phyloP scores from a whole-genome alignment of 1,284 basidiomycete genomes.

The Irpex rosettiformis region DNA sequence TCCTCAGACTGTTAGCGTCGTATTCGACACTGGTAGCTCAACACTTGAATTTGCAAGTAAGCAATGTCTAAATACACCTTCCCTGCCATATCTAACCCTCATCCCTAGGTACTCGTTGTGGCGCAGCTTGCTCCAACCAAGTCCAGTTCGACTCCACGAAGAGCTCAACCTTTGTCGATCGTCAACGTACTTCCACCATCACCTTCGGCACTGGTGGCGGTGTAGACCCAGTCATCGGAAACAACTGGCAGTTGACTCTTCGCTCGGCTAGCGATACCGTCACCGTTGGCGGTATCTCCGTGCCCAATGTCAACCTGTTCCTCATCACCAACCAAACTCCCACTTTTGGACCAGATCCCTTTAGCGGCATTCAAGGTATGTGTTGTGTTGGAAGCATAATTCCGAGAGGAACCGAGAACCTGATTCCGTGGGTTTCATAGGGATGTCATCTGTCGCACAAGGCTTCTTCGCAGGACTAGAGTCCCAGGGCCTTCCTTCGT shows the following conservation, averaged over 20 bases:
- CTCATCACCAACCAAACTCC: constrained; percentile 50
- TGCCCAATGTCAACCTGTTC: constrained; percentile 37
- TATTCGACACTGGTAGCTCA: constrained; percentile 53
- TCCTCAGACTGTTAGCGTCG: constrained; percentile 45
- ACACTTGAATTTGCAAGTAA: constrained; percentile 48
- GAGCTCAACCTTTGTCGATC: constrained; percentile 49
- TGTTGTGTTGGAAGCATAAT: constrained; percentile 16
- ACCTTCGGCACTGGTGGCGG: constrained; percentile 54
- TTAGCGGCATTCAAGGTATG: constrained; percentile 51
- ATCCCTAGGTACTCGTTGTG: constrained; percentile 41
- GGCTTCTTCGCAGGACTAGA: constrained; percentile 48
- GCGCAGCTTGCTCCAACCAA: constrained; percentile 39
- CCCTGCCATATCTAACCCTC: background rate
- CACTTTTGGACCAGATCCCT: constrained; percentile 48
- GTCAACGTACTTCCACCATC: constrained; percentile 36
- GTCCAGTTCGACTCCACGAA: constrained; percentile 43
- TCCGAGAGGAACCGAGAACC: background rate
- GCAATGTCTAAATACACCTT: constrained; percentile 11
- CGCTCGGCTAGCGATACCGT: constrained; percentile 43
- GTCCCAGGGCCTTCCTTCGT: constrained; percentile 43
- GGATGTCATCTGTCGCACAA: constrained; percentile 43
- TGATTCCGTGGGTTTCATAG: constrained; percentile 22
- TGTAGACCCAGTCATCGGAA: constrained; percentile 49
- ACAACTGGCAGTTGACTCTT: constrained; percentile 41
- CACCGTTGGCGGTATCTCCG: constrained; percentile 40